Percentiles rank a stretch among this genome's conserved stretches.
Evolutionary conservation across 1,139 yeast species (phyloP).

Genomic region (Hansenula lynferdii): DNA sequence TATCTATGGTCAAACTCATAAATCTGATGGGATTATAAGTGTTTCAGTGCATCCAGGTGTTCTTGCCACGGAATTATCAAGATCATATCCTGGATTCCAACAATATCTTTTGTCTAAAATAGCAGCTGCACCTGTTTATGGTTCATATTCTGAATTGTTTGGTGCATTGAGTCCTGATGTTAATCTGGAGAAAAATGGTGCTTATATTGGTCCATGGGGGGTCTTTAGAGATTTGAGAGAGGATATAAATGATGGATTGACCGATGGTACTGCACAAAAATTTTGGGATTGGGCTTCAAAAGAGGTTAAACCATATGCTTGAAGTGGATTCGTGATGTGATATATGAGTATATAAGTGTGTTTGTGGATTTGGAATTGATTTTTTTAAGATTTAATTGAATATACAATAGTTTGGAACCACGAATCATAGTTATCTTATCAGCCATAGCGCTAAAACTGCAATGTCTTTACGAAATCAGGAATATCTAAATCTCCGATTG

Average conservation of each 20-base stretch:
- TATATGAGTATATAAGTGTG: too few relatives aligned
- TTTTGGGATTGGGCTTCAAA: constrained; percentile 27
- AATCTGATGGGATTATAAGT: constrained; percentile 26
- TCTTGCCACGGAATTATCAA: constrained; percentile 35
- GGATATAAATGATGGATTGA: constrained; percentile 26
- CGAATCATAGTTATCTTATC: too few relatives aligned
- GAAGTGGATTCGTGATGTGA: too few relatives aligned
- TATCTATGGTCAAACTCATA: constrained; percentile 36
- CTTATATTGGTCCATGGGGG: constrained; percentile 33
- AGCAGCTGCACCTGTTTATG: constrained; percentile 28
- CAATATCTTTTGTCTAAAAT: constrained; percentile 2
- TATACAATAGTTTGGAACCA: too few relatives aligned
- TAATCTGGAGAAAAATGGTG: constrained; percentile 23
- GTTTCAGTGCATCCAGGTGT: constrained; percentile 41
- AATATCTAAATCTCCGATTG: too few relatives aligned
- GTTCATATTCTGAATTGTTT: constrained; percentile 38
- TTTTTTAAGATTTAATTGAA: too few relatives aligned
- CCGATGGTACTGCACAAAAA: constrained; percentile 26
- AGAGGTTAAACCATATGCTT: constrained; percentile 16
- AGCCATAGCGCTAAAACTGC: too few relatives aligned
- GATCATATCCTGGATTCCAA: background rate
- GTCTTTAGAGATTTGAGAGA: constrained; percentile 23
- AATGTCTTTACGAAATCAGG: too few relatives aligned
- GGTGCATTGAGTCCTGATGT: constrained; percentile 35
- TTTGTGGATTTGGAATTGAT: too few relatives aligned